Conservation (phyloP, 306 rosid species). For the Arachis hypogaea region DNA sequence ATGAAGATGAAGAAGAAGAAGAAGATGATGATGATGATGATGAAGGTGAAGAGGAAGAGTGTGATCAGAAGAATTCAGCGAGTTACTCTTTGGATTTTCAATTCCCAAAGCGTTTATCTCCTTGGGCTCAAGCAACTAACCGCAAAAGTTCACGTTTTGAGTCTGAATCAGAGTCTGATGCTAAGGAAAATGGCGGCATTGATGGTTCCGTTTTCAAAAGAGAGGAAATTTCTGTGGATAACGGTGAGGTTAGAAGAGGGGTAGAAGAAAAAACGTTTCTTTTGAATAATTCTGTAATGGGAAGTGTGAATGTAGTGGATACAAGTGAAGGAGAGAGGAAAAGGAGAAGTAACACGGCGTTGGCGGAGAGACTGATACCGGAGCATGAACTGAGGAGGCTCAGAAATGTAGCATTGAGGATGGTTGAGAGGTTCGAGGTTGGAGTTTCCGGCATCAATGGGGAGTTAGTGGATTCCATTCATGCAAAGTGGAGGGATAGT, state of each 20-base stretch:
- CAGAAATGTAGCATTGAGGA: conserved; percentile 77
- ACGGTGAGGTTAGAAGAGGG: conserved; percentile 30
- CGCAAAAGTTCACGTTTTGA: conserved; percentile 27
- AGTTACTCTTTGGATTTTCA: conserved; percentile 43
- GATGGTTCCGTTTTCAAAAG: conserved; percentile 27
- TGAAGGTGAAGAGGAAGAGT: conserved; percentile 1
- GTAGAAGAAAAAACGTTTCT: conserved; percentile 10
- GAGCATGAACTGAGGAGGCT: conserved; percentile 84
- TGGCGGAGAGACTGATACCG: conserved; percentile 71
- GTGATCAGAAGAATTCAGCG: conserved; percentile 24
- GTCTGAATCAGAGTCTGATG: conserved; percentile 37
- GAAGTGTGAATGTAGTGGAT: conserved; percentile 32
- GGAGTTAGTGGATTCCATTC: conserved; percentile 69
- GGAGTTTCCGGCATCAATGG: conserved; percentile 79
- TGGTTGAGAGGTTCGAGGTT: conserved; percentile 72
- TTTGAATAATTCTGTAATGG: conserved; percentile 34
- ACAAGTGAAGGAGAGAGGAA: conserved; percentile 40
- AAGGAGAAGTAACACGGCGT: conserved; percentile 55
- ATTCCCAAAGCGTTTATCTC: conserved; percentile 54
- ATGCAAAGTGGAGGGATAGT: conserved; percentile 66
- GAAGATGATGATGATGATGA: conserved; percentile 12
- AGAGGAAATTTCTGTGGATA: not conserved
- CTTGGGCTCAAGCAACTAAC: conserved; percentile 67
- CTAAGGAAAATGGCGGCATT: not conserved
- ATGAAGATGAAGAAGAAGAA: conserved; percentile 6